phyloP scores from a whole-genome alignment of 2,329 filamentous ascomycete species.

The Xylariaceae sp. region DNA sequence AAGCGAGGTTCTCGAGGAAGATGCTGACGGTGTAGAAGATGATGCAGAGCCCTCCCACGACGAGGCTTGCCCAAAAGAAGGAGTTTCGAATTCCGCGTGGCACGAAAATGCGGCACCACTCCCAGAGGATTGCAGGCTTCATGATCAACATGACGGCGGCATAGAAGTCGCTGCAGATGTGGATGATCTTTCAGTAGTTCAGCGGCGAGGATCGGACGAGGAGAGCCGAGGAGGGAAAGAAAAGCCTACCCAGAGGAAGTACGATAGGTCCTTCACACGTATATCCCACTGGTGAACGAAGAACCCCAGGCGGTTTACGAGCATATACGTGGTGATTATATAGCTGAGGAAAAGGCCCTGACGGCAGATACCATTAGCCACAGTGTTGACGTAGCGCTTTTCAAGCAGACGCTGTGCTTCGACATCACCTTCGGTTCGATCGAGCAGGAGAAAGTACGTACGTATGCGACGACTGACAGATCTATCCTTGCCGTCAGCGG shows the following conservation, averaged over 20 bases:
- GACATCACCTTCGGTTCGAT: background rate
- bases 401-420: background rate
- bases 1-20: constrained; percentile 21
- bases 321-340: constrained; percentile 10
- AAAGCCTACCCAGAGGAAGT: constrained; percentile 9
- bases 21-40: constrained; percentile 12
- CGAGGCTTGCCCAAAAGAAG: background rate
- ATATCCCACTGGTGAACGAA: constrained; percentile 19
- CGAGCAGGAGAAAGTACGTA: background rate
- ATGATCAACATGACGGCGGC: background rate
- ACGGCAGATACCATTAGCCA: constrained; percentile 1
- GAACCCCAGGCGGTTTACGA: constrained; percentile 8
- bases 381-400: background rate
- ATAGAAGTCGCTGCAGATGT: constrained; percentile 4
- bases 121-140: background rate
- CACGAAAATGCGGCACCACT: background rate
- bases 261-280: constrained; percentile 8
- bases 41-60: no score
- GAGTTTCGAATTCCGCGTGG: background rate
- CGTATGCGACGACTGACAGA: constrained; percentile 2
- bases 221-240: background rate
- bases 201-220: background rate
- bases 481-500: constrained; percentile 7
- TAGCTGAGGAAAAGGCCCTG: constrained; percentile 12
- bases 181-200: constrained; percentile 5